phyloP scores from a whole-genome alignment of 345 rosid species.

The Murraya paniculata region DNA sequence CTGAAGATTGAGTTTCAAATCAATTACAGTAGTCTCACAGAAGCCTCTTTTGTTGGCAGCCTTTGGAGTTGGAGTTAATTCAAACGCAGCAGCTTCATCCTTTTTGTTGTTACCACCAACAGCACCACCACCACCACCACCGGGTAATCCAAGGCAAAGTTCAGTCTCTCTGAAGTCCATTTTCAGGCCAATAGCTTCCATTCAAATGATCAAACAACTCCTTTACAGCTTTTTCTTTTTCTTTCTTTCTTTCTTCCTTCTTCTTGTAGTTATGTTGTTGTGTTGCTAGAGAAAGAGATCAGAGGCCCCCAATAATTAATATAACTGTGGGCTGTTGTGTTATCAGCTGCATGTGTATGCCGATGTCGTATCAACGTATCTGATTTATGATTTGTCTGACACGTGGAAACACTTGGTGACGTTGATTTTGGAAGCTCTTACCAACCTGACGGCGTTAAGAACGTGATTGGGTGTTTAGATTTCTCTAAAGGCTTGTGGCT shows the following conservation, averaged over 20 bases:
- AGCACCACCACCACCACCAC: conserved; percentile 21
- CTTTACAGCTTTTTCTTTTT: conserved; percentile 3
- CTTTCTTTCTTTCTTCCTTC: neutral
- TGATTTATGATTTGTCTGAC: conserved; percentile 14
- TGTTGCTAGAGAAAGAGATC: conserved; percentile 13
- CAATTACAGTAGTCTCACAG: conserved; percentile 50
- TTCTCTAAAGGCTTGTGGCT: neutral
- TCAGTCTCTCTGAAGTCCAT: conserved; percentile 63
- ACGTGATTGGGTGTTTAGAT: conserved; percentile 16
- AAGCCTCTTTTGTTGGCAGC: conserved; percentile 67
- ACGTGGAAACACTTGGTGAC: conserved; percentile 30
- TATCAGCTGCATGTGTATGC: conserved; percentile 40
- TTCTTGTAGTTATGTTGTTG: neutral
- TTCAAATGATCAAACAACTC: neutral
- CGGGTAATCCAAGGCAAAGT: conserved; percentile 74
- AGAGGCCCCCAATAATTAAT: conserved; percentile 29
- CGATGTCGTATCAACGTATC: conserved; percentile 29
- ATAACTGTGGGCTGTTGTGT: conserved; percentile 24
- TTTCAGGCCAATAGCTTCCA: conserved; percentile 20
- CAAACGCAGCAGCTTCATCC: conserved; percentile 7
- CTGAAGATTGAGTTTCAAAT: conserved; percentile 66
- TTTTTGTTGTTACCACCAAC: conserved; percentile 23
- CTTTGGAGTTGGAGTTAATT: conserved; percentile 24
- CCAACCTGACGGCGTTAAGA: conserved; percentile 8
- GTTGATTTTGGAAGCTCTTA: conserved; percentile 23